Percentiles rank a stretch among this genome's conserved stretches.
These are phyloP conservation scores for Coprinopsis cinerea DNA, from an alignment of 768 basidiomycete species.

Conservation along the genomic window DNA sequence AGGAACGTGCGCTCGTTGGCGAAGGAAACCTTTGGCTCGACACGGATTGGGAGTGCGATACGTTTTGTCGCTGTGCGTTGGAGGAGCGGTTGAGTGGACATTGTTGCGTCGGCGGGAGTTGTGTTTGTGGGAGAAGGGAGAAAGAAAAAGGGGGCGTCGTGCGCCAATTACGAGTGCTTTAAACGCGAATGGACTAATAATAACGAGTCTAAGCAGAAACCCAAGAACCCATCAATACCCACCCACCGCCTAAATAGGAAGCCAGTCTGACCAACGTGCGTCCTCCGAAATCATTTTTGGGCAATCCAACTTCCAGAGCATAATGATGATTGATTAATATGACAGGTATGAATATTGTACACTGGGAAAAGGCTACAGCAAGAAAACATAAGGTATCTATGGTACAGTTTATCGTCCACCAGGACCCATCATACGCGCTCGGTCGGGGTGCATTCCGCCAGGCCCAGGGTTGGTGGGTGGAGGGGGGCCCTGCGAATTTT, in stretches of 20 bases:
- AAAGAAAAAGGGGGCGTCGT: too few relatives aligned
- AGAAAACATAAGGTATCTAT: too few relatives aligned
- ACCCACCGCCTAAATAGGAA: background rate
- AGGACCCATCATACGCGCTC: slow-evolving; percentile 82
- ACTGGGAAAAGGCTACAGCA: too few relatives aligned
- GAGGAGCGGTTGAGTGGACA: slow-evolving; percentile 97
- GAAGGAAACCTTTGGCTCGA: slow-evolving; percentile 93
- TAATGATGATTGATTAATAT: too few relatives aligned
- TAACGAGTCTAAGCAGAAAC: background rate
- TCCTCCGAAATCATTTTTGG: too few relatives aligned
- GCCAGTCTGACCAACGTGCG: background rate
- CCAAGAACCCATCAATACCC: background rate
- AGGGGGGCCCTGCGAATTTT: slow-evolving; percentile 20
- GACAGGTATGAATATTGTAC: too few relatives aligned
- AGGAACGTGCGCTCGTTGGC: slow-evolving; percentile 95
- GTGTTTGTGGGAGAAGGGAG: background rate
- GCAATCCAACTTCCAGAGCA: too few relatives aligned
- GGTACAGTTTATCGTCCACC: slow-evolving; percentile 18
- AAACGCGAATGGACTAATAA: too few relatives aligned
- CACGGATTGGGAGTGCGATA: slow-evolving; percentile 92
- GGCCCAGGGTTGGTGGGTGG: slow-evolving; percentile 25
- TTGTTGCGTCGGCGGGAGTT: slow-evolving; percentile 26
- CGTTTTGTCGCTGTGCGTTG: slow-evolving; percentile 93
- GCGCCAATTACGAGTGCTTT: too few relatives aligned
- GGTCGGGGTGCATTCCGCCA: slow-evolving; percentile 72